Base-by-base conservation (phyloP, 1,284 basidiomycete species). In the Austroboletus niveus region DNA sequence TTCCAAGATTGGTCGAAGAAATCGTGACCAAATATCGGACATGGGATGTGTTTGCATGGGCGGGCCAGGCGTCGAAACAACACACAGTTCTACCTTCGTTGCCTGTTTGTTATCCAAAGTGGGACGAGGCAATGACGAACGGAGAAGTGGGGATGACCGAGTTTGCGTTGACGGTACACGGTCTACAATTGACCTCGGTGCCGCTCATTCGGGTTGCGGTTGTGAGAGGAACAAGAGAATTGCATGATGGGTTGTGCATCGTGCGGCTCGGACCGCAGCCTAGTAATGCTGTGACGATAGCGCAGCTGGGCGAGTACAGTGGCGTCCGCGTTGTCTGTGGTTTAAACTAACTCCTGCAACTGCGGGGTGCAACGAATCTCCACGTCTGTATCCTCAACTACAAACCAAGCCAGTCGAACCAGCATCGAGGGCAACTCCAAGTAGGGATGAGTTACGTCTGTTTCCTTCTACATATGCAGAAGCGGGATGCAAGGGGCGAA, bases 321-420 rank as follows among this genome's bases (percentile, higher is more conserved):
- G 41, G 54, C 8, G 38, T 65, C 9, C 35, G 32, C 17, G 57
- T 63, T 2, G 31, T 46, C 15, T 66, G 62, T 34, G 57, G 61
- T 2, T 47, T 41, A 8, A 8, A 45, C 1, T 54, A 58, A 24
- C 64, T 66, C 3, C 35, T n/a, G 14, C 48, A 49, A 8, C 45
- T 65, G 22, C 51, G 46, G 0, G 20, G 31, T 0, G 52, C 55
- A 12, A 41, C 20, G 0, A 60, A 64, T 34, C 51, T 66, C 10
- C 60, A 53, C 14, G 47, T 35, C 5, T 65, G 64, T 27, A 53
- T 66, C 32, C 62, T 63, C 48, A 63, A 65, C 42, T 66, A 63
- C 44, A 47, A 45, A 20, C 49, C 48, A 8, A 45, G 17, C 22
- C 22, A 1, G 5, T 30, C 2, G 14, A 30, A 6, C 14, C 6